Conservation (phyloP, 345 rosid genomes). For the Eucalyptus urophylla region DNA sequence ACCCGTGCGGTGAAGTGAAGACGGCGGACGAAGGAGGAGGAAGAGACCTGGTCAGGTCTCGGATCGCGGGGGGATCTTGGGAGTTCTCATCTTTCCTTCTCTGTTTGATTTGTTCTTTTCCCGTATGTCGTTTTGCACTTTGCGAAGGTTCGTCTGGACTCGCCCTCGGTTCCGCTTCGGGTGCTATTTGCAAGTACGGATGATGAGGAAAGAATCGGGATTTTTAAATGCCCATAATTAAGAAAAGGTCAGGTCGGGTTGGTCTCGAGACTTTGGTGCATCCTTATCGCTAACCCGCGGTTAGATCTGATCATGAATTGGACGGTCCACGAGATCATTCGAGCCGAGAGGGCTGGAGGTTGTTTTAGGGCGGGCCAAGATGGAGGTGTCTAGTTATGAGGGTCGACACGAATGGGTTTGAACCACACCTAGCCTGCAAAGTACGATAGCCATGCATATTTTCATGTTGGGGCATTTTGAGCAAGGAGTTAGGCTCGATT, state of each 20-base stretch:
- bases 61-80: background rate
- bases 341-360: rapidly evolving
- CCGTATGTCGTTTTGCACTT: background rate
- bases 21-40: background rate
- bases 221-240: background rate
- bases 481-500: background rate
- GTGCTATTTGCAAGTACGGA: background rate
- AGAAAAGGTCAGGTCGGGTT: too few relatives aligned
- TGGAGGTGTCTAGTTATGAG: background rate
- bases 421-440: rapidly evolving
- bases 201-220: background rate
- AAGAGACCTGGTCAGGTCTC: background rate
- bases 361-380: background rate
- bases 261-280: background rate
- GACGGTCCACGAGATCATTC: background rate
- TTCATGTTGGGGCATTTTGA: background rate
- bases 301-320: background rate
- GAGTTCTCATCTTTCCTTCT: background rate
- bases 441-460: too few relatives aligned
- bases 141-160: background rate
- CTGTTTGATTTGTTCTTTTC: background rate
- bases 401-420: rapidly evolving
- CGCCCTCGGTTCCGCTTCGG: background rate
- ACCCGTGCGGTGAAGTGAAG: background rate
- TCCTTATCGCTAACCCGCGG: rapidly evolving